Conservation (phyloP, 2,329 filamentous ascomycete species). For the Fusarium metavorans region DNA sequence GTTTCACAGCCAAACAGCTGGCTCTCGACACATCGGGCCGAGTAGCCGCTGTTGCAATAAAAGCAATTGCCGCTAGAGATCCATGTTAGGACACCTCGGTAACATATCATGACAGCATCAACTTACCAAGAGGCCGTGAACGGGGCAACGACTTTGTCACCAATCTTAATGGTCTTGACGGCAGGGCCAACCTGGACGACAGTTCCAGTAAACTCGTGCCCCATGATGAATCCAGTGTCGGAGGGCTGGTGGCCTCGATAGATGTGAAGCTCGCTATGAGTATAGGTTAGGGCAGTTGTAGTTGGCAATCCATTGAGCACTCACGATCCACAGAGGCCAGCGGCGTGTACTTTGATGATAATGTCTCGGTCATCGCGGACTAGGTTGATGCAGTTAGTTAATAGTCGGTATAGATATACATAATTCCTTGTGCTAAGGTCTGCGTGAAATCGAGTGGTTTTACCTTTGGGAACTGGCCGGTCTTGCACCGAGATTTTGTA, state of each 20-base stretch:
- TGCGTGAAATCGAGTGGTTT: slow-evolving; percentile 1
- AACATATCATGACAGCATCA: not conserved
- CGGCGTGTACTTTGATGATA: slow-evolving; percentile 84
- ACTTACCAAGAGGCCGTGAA: slow-evolving; percentile 84
- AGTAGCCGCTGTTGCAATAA: slow-evolving; percentile 83
- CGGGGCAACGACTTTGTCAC: slow-evolving; percentile 84
- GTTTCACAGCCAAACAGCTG: slow-evolving; percentile 76
- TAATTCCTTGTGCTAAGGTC: not conserved
- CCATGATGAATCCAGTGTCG: slow-evolving; percentile 74
- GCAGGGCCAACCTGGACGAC: slow-evolving; percentile 75
- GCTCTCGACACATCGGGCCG: slow-evolving; percentile 79
- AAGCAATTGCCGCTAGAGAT: slow-evolving; percentile 72
- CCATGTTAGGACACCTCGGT: slow-evolving; percentile 5
- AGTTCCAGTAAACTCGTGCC: slow-evolving; percentile 88
- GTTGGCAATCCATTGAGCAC: slow-evolving; percentile 39
- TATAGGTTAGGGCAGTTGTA: not conserved
- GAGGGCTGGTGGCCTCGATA: slow-evolving; percentile 85
- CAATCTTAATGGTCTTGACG: slow-evolving; percentile 77
- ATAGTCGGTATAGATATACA: not conserved
- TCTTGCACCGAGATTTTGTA: slow-evolving; percentile 82
- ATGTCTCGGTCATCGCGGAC: slow-evolving; percentile 79
- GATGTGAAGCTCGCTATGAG: slow-evolving; percentile 82
- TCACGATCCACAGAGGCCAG: slow-evolving; percentile 89
- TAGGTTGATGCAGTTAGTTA: slow-evolving; percentile 41
- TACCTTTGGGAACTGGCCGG: slow-evolving; percentile 77